Evolutionary conservation across 202 grass and related monocot genomes (phyloP).

Genomic region (Panicum virgatum): DNA sequence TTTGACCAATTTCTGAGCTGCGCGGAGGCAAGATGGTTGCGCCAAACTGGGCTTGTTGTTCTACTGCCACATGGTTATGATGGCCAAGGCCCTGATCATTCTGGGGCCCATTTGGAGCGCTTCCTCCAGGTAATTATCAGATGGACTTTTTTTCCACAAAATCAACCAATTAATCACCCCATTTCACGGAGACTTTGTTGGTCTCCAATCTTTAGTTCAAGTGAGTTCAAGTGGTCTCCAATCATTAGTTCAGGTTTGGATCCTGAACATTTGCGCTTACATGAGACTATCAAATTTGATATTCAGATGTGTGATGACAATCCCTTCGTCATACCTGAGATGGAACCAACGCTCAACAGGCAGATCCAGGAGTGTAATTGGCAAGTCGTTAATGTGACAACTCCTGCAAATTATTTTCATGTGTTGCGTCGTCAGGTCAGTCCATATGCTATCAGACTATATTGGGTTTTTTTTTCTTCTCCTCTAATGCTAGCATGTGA

Average conservation of each 20-base stretch:
- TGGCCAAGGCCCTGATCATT: slow-evolving; percentile 85
- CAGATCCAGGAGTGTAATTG: slow-evolving; percentile 97
- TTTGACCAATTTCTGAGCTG: slow-evolving; percentile 92
- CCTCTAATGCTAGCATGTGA: neutral
- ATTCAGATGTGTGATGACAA: slow-evolving; percentile 95
- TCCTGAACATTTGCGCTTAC: neutral
- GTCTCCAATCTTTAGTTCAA: too few relatives aligned
- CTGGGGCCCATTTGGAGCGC: slow-evolving; percentile 75
- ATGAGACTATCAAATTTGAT: neutral
- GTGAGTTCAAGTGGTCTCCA: too few relatives aligned
- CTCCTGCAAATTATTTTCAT: slow-evolving; percentile 95
- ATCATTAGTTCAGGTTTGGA: neutral
- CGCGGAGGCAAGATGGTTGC: slow-evolving; percentile 86
- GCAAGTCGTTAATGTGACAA: slow-evolving; percentile 89
- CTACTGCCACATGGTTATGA: slow-evolving; percentile 89
- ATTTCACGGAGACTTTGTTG: too few relatives aligned
- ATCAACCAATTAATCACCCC: too few relatives aligned
- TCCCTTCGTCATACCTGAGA: slow-evolving; percentile 83
- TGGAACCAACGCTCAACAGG: slow-evolving; percentile 77
- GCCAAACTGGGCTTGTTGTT: slow-evolving; percentile 79
- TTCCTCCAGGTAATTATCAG: slow-evolving; percentile 78
- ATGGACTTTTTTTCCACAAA: too few relatives aligned
- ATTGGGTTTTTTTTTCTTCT: neutral
- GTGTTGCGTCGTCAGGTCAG: slow-evolving; percentile 77
- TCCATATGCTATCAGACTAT: neutral